Conservation (phyloP, 116 monocot genomes). For the Dioscorea cayenensis region DNA sequence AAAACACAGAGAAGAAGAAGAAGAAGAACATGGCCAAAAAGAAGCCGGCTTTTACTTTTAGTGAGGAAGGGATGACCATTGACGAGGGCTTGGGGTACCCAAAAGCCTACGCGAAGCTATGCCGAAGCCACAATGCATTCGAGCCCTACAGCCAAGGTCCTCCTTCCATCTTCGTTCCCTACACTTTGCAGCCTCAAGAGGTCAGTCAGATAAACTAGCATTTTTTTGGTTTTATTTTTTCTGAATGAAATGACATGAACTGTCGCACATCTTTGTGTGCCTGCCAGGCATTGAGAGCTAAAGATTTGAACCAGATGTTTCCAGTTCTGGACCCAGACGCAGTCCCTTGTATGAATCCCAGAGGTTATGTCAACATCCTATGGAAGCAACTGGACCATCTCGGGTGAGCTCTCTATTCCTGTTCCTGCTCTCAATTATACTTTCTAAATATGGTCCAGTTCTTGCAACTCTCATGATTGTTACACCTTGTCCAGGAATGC, state of each 20-base stretch:
- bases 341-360: constrained; percentile 42
- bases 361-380: constrained; percentile 51
- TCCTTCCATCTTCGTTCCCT: constrained; percentile 54
- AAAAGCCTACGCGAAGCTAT: constrained; percentile 74
- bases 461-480: neutral
- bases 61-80: constrained; percentile 42
- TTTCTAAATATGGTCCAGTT: neutral
- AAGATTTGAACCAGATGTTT: constrained; percentile 71
- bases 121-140: constrained; percentile 20
- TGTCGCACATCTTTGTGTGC: neutral
- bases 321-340: constrained; percentile 57
- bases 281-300: constrained; percentile 51
- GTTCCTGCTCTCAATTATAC: neutral
- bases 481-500: constrained; percentile 57
- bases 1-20: neutral
- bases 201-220: constrained; percentile 11
- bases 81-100: constrained; percentile 69
- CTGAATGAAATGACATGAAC: neutral
- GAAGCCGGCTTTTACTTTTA: constrained; percentile 20
- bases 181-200: constrained; percentile 61
- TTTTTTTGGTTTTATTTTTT: neutral
- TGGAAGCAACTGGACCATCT: constrained; percentile 96
- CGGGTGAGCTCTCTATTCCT: constrained; percentile 30
- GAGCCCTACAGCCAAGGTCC: constrained; percentile 44
- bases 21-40: neutral